Evolutionary conservation across 2,329 filamentous ascomycete species (phyloP), one percentile per base, ranked within the genome.

Genomic region (Rhinocladiella similis): DNA sequence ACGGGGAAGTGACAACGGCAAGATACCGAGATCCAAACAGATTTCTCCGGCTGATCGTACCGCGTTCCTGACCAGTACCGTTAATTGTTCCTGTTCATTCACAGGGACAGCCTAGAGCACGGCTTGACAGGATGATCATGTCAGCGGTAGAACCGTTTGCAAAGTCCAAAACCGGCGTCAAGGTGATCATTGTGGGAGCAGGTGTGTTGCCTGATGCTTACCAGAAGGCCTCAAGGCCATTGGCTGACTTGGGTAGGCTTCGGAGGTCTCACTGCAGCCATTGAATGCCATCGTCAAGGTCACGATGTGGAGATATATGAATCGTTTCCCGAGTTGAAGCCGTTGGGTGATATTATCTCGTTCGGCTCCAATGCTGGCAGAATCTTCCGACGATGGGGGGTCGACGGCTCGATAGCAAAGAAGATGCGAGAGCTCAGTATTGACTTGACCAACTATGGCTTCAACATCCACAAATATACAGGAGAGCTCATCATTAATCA

Each of bases 401-500:
- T 54, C 45, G 67, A 78, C 25, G 79, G 82, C 29, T 68, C 72
- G 33, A 73, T 85, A 9, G 73, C 75, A 6, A 68, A 70, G 45
- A 73, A 74, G 43, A 73, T 84, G 70, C 75, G 77, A 20, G 68
- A 72, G 1, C 67, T 84, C 6, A 81, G 78, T 60, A 83, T 83
- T 59, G 75, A 83, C 60, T 67, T 83, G 47, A 67, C 71, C 5
- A 64, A 70, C 0, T 80, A 85, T 56, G 83, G 83, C 41, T 86
- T 85, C 70, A 80, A 80, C 47, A 84, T 85, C 53, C 82, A 84
- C 69, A 85, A 84, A 62, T 85, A 76, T 58, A 82, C 83, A 27
- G 83, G 83, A 33, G 83, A 86, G 67, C 76, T 85, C 10, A 77
- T 86, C 19, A 77, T 81, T 53, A 83, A 83, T 55, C 83, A 86